These are phyloP conservation scores for Saccharata proteae DNA, from an alignment of 2,329 filamentous ascomycete genomes.

Conservation along the genomic window DNA sequence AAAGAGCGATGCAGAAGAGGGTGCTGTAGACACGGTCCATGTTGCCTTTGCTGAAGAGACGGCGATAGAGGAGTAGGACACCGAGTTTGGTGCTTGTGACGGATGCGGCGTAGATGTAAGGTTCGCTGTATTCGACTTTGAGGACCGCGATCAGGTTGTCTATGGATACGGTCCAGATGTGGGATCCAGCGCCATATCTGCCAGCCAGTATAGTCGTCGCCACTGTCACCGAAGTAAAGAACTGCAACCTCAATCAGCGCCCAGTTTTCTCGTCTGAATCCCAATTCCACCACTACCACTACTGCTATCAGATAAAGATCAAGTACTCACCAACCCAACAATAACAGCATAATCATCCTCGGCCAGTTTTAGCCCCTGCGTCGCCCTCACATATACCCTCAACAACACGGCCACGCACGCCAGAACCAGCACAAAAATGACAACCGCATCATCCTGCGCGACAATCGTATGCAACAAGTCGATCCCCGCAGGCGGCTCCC, in stretches of 20 bases:
- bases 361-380: not conserved
- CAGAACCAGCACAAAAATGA: not conserved
- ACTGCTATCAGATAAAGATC: not conserved
- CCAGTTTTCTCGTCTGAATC: too few species aligned
- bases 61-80: not conserved
- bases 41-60: not conserved
- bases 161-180: slow-evolving; percentile 1
- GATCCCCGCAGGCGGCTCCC: not conserved
- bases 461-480: too few species aligned
- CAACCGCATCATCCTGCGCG: not conserved
- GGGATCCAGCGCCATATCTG: not conserved
- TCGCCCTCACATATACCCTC: not conserved
- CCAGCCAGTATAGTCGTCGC: not conserved
- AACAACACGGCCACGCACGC: not conserved
- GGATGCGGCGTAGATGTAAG: slow-evolving; percentile 2
- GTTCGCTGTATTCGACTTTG: not conserved
- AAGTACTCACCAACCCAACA: not conserved
- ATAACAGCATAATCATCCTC: slow-evolving; percentile 1
- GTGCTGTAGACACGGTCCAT: not conserved
- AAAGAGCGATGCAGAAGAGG: not conserved
- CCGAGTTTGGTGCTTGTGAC: not conserved
- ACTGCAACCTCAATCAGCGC: not conserved
- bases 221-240: not conserved
- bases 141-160: not conserved
- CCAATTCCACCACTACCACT: too few species aligned